Evolutionary conservation across 164 flowering plant genomes (phyloP).

Genomic region (Sextonia rubra): DNA sequence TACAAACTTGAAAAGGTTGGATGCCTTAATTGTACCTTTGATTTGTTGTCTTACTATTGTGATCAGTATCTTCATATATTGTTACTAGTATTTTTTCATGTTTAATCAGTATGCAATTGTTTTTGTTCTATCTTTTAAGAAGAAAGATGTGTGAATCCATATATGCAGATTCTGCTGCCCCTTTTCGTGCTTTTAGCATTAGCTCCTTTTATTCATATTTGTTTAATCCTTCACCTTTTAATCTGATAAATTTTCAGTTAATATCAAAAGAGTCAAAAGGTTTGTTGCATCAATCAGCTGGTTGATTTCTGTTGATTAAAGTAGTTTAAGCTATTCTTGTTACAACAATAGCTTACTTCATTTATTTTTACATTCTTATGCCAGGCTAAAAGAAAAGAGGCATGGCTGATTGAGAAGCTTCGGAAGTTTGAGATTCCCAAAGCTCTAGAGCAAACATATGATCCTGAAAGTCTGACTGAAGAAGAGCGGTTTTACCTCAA

Average conservation of each 20-base stretch:
- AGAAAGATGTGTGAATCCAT: too few relatives aligned
- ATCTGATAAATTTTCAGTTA: too few relatives aligned
- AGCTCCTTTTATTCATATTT: too few relatives aligned
- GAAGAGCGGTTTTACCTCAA: constrained; percentile 86
- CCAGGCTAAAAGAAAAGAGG: constrained; percentile 87
- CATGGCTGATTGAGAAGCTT: constrained; percentile 87
- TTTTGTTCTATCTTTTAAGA: too few relatives aligned
- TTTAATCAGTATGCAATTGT: too few relatives aligned
- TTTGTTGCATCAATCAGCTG: neutral
- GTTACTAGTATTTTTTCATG: too few relatives aligned
- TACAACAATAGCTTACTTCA: neutral
- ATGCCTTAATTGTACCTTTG: neutral
- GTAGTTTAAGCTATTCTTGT: neutral
- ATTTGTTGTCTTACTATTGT: neutral
- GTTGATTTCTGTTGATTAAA: neutral
- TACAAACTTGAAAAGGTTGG: constrained; percentile 86
- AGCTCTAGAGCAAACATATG: constrained; percentile 54
- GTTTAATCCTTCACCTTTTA: too few relatives aligned
- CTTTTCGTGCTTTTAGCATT: too few relatives aligned
- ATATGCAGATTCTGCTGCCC: too few relatives aligned
- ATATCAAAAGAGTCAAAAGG: neutral
- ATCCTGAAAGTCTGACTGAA: constrained; percentile 87
- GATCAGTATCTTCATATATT: too few relatives aligned
- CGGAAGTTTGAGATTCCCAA: constrained; percentile 68
- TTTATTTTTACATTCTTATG: neutral